phyloP scores from a whole-genome alignment of 2,329 filamentous ascomycete genomes.

The Trichoderma sp. region DNA sequence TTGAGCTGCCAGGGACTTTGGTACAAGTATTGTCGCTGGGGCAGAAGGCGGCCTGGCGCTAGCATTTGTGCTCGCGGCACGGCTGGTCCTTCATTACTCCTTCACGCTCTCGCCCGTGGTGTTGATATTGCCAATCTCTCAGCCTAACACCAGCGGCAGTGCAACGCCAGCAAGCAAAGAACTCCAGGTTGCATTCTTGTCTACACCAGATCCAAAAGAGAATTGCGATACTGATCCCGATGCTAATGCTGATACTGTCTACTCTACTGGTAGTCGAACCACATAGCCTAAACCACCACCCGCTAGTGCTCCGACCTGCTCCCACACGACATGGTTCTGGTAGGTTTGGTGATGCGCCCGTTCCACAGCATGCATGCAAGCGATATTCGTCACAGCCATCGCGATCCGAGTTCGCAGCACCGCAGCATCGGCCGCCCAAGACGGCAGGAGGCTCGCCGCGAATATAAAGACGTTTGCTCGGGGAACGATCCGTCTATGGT shows the following conservation, averaged over 20 bases:
- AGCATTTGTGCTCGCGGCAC: background rate
- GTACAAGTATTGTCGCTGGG: background rate
- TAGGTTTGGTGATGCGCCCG: constrained; percentile 16
- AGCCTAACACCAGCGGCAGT: background rate
- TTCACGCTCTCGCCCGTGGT: background rate
- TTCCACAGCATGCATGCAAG: constrained; percentile 20
- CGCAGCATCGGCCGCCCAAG: background rate
- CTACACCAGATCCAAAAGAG: background rate
- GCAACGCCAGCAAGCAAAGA: background rate
- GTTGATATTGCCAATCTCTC: constrained; percentile 3
- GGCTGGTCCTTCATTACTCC: background rate
- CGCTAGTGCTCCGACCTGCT: background rate
- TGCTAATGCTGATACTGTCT: background rate
- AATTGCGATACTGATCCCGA: background rate
- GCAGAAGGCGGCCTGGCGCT: constrained; percentile 7
- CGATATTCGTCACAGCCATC: constrained; percentile 20
- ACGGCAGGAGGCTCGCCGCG: background rate
- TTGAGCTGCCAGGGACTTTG: background rate
- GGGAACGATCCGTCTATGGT: constrained; percentile 7
- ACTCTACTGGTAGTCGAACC: background rate
- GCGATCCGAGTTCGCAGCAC: background rate
- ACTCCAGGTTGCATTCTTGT: background rate
- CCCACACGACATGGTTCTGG: constrained; percentile 7
- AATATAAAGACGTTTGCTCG: background rate
- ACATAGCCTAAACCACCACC: background rate